phyloP scores from a whole-genome alignment of 2,329 filamentous ascomycete genomes.

The Colletotrichum agaves region DNA sequence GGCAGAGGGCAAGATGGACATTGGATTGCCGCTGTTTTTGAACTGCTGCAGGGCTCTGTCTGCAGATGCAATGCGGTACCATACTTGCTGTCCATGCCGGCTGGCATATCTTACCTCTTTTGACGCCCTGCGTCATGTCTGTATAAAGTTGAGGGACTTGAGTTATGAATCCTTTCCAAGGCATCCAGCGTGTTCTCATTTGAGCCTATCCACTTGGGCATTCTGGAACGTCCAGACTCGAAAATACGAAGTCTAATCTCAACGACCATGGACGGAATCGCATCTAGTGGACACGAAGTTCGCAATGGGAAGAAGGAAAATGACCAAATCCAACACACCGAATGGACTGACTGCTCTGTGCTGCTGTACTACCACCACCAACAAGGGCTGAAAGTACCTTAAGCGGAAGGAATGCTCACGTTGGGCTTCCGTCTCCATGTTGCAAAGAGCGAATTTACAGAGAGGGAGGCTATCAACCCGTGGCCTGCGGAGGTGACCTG shows the following conservation, averaged over 20 bases:
- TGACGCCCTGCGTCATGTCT: not conserved
- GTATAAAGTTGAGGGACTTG: not conserved
- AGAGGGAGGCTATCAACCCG: not conserved
- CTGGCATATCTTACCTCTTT: not conserved
- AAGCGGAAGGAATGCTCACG: not conserved
- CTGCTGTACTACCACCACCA: not conserved
- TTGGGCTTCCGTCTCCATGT: not conserved
- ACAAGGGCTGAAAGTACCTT: not conserved
- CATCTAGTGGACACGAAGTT: not conserved
- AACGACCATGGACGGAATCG: not conserved
- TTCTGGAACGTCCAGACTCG: constrained; percentile 16
- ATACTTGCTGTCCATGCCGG: not conserved
- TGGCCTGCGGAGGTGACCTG: not conserved
- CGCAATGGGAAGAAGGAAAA: not conserved
- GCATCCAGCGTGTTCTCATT: not conserved
- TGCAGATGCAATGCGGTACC: constrained; percentile 2
- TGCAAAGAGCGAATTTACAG: not conserved
- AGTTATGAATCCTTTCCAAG: not conserved
- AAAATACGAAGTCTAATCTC: constrained; percentile 32
- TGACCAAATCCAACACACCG: not conserved
- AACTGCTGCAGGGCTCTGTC: constrained; percentile 4
- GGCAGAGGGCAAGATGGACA: constrained; percentile 5
- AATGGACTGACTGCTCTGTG: constrained; percentile 4
- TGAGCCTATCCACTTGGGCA: not conserved
- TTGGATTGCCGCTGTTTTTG: constrained; percentile 8